Percentiles rank a stretch among this genome's conserved stretches.
Conservation (phyloP, 768 basidiomycete species). For the Albatrellus ellisii region DNA sequence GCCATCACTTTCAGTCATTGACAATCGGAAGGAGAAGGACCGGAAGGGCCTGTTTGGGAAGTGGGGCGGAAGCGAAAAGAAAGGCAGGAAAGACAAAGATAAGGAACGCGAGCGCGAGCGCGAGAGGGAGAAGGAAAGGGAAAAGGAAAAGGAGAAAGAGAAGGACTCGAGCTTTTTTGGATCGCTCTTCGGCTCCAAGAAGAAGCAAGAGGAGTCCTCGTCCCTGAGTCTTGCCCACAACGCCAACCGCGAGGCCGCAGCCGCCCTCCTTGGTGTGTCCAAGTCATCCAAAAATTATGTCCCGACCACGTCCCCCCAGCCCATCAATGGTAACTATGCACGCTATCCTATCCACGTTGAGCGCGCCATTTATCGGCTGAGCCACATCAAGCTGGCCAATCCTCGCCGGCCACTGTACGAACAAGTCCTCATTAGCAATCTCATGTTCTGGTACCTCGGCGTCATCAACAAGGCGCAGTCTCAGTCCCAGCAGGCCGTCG, state of each 20-base stretch:
- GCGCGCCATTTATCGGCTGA: slow-evolving; percentile 91
- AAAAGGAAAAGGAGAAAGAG: slow-evolving; percentile 39
- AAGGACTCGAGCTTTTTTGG: slow-evolving; percentile 85
- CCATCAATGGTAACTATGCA: slow-evolving; percentile 33
- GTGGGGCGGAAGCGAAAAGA: slow-evolving; percentile 60
- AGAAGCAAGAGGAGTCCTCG: slow-evolving; percentile 69
- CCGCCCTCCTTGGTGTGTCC: slow-evolving; percentile 73
- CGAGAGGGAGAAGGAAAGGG: slow-evolving; percentile 38
- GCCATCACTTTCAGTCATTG: too few relatives aligned
- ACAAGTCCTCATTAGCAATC: slow-evolving; percentile 85
- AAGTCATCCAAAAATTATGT: slow-evolving; percentile 62
- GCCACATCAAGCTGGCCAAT: slow-evolving; percentile 98
- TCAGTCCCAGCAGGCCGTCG: slow-evolving; percentile 20
- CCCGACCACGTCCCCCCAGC: slow-evolving; percentile 48
- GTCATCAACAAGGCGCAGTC: slow-evolving; percentile 87
- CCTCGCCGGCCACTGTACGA: slow-evolving; percentile 93
- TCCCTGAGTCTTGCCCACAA: slow-evolving; percentile 22
- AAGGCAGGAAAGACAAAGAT: slow-evolving; percentile 50
- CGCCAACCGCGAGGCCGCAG: slow-evolving; percentile 77
- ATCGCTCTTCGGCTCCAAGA: slow-evolving; percentile 70
- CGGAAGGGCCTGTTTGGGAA: slow-evolving; percentile 30
- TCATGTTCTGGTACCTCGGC: slow-evolving; percentile 99
- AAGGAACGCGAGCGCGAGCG: slow-evolving; percentile 36
- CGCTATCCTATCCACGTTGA: slow-evolving; percentile 98
- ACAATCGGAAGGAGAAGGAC: slow-evolving; percentile 32